A percentile compares a stretch with the other conserved stretches of the same genome.
Evolutionary conservation across 83 land plant genomes (phyloP).

Genomic region (Larix sibirica): DNA sequence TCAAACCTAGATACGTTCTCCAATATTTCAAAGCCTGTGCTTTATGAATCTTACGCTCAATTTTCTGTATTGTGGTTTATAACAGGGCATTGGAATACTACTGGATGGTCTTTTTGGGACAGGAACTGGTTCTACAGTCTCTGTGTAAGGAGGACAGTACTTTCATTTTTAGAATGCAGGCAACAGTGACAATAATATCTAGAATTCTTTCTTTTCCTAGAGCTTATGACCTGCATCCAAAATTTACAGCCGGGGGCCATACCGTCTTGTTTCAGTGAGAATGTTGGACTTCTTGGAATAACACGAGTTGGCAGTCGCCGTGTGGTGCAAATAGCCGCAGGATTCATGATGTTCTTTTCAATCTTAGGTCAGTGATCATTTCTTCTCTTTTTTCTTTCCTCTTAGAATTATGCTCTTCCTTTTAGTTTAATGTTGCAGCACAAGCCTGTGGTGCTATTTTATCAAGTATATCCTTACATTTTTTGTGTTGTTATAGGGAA

Average conservation of each 20-base stretch:
- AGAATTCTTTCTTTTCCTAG: conserved; percentile 6
- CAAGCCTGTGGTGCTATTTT: conserved; percentile 6
- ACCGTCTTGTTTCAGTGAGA: conserved; percentile 66
- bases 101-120: conserved; percentile 96
- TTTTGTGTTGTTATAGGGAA: conserved; percentile 61
- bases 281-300: conserved; percentile 90
- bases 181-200: not conserved
- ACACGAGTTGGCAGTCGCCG: conserved; percentile 95
- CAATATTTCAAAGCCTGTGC: too few relatives aligned
- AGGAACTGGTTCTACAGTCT: conserved; percentile 87
- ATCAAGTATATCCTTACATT: not conserved
- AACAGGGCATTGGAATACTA: conserved; percentile 87
- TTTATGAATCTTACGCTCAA: not conserved
- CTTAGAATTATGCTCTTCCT: conserved; percentile 3
- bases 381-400: not conserved
- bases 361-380: conserved; percentile 54
- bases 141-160: conserved; percentile 60
- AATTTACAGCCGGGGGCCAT: conserved; percentile 11
- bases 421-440: not conserved
- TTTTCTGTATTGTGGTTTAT: conserved; percentile 1
- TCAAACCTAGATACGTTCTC: too few relatives aligned
- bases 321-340: conserved; percentile 91
- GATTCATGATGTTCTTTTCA: conserved; percentile 91
- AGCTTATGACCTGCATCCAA: conserved; percentile 5
- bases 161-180: conserved; percentile 3